phyloP scores from a whole-genome alignment of 208 protist species.

The Vickermania ingenoplastis region DNA sequence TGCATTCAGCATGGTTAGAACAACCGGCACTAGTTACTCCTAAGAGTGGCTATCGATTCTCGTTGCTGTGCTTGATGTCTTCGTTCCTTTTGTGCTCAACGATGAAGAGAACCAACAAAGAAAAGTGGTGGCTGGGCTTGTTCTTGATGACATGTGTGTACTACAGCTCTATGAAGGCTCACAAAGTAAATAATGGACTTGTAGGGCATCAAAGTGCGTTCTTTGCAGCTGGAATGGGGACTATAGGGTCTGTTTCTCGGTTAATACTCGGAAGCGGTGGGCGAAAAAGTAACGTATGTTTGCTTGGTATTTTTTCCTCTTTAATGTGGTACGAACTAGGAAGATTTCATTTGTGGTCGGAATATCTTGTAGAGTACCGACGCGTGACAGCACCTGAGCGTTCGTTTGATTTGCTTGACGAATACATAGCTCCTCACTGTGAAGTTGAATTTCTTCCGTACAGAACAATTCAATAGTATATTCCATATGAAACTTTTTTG shows the following conservation, averaged over 20 bases:
- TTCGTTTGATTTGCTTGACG: conserved; percentile 50
- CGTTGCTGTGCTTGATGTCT: conserved; percentile 33
- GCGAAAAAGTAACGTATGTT: conserved; percentile 13
- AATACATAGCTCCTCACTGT: conserved; percentile 60
- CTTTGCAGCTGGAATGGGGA: conserved; percentile 71
- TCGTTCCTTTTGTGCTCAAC: conserved; percentile 53
- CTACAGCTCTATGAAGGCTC: conserved; percentile 74
- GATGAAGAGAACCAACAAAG: conserved; percentile 67
- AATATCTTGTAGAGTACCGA: conserved; percentile 57
- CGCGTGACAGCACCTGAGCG: conserved; percentile 46
- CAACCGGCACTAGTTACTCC: conserved; percentile 47
- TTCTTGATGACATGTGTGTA: conserved; percentile 69
- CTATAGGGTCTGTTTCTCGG: conserved; percentile 38
- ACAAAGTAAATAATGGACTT: conserved; percentile 78
- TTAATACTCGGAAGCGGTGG: conserved; percentile 39
- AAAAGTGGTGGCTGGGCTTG: conserved; percentile 79
- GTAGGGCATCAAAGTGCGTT: conserved; percentile 80
- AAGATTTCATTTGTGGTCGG: conserved; percentile 70
- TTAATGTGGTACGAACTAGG: conserved; percentile 85
- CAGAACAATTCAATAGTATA: conserved; percentile 12
- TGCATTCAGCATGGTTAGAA: conserved; percentile 25
- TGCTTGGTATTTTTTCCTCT: conserved; percentile 28
- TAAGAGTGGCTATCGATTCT: conserved; percentile 34
- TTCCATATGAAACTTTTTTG: too few relatives aligned
- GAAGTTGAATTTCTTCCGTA: conserved; percentile 45